Evolutionary conservation across 2,329 filamentous ascomycete species (phyloP).

Genomic region (Pseudocercospora crystallina): DNA sequence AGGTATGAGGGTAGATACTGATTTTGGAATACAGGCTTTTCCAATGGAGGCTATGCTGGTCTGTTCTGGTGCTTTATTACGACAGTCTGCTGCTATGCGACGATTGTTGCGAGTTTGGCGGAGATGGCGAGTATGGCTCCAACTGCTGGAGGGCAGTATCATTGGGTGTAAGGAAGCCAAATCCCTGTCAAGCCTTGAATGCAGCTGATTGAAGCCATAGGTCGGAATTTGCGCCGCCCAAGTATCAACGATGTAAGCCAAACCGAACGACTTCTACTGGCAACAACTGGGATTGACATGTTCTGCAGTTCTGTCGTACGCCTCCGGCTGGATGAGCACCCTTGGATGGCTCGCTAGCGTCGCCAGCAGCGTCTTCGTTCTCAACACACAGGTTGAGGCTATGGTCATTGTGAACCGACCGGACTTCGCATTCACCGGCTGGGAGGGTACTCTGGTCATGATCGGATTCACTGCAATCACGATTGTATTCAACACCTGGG

Average conservation of each 20-base stretch:
- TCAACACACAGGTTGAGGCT: slow-evolving; percentile 38
- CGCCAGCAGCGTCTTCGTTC: slow-evolving; percentile 37
- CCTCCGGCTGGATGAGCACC: slow-evolving; percentile 26
- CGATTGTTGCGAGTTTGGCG: slow-evolving; percentile 31
- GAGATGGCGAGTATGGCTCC: slow-evolving; percentile 38
- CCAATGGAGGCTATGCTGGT: slow-evolving; percentile 34
- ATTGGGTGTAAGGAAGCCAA: slow-evolving; percentile 29
- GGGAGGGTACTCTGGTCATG: slow-evolving; percentile 34
- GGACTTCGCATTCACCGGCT: slow-evolving; percentile 28
- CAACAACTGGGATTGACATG: background rate
- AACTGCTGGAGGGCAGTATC: slow-evolving; percentile 32
- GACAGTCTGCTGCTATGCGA: slow-evolving; percentile 30
- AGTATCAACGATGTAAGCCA: slow-evolving; percentile 30
- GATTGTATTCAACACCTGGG: slow-evolving; percentile 31
- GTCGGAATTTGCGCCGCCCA: slow-evolving; percentile 34
- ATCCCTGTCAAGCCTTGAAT: too few species aligned
- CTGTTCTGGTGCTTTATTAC: slow-evolving; percentile 36
- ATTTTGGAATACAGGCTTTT: slow-evolving; percentile 19
- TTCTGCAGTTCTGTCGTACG: slow-evolving; percentile 20
- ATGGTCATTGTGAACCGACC: slow-evolving; percentile 37
- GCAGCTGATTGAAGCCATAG: slow-evolving; percentile 5
- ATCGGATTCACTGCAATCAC: slow-evolving; percentile 38
- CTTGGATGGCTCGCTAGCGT: slow-evolving; percentile 32
- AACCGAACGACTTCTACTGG: background rate
- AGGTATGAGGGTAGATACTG: too few species aligned